Evolutionary conservation across 768 basidiomycete species (phyloP).

Genomic region (Leucosporidium creatinivorum): DNA sequence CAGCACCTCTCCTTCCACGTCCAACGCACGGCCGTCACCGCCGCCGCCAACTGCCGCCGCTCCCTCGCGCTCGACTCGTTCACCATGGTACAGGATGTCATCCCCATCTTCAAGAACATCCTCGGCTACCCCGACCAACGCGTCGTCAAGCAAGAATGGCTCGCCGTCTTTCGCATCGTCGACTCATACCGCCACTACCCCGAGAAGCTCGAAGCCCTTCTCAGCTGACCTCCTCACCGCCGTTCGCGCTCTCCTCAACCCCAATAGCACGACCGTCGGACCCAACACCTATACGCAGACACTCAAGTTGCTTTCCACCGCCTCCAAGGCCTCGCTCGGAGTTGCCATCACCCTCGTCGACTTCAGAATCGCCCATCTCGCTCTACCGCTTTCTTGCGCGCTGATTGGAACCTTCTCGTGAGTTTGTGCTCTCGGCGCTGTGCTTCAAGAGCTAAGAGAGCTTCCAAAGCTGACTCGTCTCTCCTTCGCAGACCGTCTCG

Average conservation of each 20-base stretch:
- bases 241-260: constrained; percentile 34
- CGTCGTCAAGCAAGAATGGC: constrained; percentile 92
- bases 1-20: constrained; percentile 96
- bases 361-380: constrained; percentile 83
- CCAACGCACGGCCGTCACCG: constrained; percentile 90
- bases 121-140: constrained; percentile 87
- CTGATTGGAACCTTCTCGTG: constrained; percentile 75
- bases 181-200: constrained; percentile 83
- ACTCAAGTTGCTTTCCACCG: constrained; percentile 76
- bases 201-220: constrained; percentile 71
- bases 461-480: constrained; percentile 20
- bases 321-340: constrained; percentile 77
- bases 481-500: constrained; percentile 66
- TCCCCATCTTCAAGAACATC: constrained; percentile 83
- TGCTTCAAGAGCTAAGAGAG: too few relatives aligned
- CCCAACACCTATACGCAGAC: constrained; percentile 60
- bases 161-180: constrained; percentile 87
- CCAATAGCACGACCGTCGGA: constrained; percentile 25
- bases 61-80: constrained; percentile 85
- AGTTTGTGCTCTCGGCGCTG: constrained; percentile 37
- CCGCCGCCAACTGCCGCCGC: constrained; percentile 93
- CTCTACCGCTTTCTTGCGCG: constrained; percentile 89
- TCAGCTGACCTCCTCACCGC: constrained; percentile 54
- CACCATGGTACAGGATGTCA: constrained; percentile 72
- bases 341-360: constrained; percentile 80